Conservation (phyloP, 2,329 filamentous ascomycete species). For the Colletotrichum coccodes region DNA sequence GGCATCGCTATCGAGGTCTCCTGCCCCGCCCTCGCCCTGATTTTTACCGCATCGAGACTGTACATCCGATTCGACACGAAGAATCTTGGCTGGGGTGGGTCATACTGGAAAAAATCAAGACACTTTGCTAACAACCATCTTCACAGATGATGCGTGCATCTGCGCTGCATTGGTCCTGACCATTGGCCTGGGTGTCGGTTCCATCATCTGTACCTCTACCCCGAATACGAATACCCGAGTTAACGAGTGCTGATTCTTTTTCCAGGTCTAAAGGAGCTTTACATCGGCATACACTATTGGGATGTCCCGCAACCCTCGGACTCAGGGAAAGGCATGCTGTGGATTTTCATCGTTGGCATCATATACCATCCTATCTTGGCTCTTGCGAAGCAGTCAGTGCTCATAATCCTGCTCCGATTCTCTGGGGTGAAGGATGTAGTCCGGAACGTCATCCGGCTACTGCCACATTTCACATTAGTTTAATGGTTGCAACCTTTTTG, state of each 20-base stretch:
- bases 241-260: not conserved
- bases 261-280: not conserved
- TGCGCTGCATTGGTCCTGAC: not conserved
- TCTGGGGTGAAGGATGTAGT: slow-evolving; percentile 41
- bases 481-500: slow-evolving; percentile 48
- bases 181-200: not conserved
- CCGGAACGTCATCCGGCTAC: slow-evolving; percentile 39
- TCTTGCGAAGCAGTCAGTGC: slow-evolving; percentile 45
- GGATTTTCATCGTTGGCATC: slow-evolving; percentile 43
- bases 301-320: not conserved
- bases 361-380: slow-evolving; percentile 47
- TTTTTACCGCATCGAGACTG: not conserved
- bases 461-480: slow-evolving; percentile 39
- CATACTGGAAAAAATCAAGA: too few species aligned
- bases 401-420: slow-evolving; percentile 45
- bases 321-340: slow-evolving; percentile 33
- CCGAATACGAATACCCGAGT: too few species aligned
- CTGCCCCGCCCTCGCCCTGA: not conserved
- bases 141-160: slow-evolving; percentile 2
- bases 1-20: slow-evolving; percentile 6
- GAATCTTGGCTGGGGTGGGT: slow-evolving; percentile 2
- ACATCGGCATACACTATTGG: slow-evolving; percentile 12
- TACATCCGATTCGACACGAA: slow-evolving; percentile 4
- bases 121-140: not conserved
- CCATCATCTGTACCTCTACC: not conserved